These are phyloP conservation scores for Suillus placidus DNA, from an alignment of 768 basidiomycete species.

Conservation along the genomic window DNA sequence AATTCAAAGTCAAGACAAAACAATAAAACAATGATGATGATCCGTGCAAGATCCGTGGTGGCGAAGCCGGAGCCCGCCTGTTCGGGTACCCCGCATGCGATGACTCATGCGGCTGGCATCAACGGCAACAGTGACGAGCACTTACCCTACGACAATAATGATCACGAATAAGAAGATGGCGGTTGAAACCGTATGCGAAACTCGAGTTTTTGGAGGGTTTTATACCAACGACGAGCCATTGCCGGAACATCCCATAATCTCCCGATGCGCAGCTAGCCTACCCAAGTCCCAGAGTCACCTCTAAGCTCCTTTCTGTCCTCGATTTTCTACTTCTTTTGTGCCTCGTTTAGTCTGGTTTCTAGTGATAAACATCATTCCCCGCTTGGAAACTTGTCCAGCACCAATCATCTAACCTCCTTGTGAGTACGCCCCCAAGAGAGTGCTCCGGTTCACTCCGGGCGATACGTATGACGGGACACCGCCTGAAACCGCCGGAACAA, in stretches of 20 bases:
- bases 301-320: not conserved
- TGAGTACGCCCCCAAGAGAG: not conserved
- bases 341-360: not conserved
- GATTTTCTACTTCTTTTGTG: not conserved
- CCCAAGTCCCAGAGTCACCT: not conserved
- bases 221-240: constrained; percentile 30
- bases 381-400: not conserved
- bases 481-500: constrained; percentile 8
- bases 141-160: constrained; percentile 22
- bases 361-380: not conserved
- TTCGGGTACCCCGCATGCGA: constrained; percentile 4
- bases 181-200: constrained; percentile 7
- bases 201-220: constrained; percentile 16
- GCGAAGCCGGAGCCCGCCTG: constrained; percentile 6
- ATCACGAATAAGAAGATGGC: constrained; percentile 9
- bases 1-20: constrained; percentile 15
- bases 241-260: constrained; percentile 35
- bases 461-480: constrained; percentile 5
- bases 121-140: not conserved
- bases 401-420: constrained; percentile 6
- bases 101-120: not conserved
- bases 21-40: constrained; percentile 24
- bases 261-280: constrained; percentile 19
- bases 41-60: constrained; percentile 3
- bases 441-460: constrained; percentile 9